Conservation (phyloP, 2,329 filamentous ascomycete species). For the Metarhizium robertsii region DNA sequence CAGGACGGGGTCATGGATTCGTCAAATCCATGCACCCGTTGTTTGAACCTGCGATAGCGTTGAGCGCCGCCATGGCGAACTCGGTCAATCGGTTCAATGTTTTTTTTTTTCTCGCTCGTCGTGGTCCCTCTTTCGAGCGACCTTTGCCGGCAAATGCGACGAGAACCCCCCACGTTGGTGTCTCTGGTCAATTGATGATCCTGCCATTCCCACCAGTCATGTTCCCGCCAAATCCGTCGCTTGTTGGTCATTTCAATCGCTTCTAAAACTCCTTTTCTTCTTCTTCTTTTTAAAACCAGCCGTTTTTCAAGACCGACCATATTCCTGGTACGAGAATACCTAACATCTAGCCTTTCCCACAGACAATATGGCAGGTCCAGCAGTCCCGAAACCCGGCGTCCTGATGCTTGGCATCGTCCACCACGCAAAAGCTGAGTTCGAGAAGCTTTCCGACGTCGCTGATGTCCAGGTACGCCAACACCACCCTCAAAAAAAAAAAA, state of each 20-base stretch:
- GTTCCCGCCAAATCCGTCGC: background rate
- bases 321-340: too few relatives aligned
- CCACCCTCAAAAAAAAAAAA: too few relatives aligned
- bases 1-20: background rate
- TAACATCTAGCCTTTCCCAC: too few relatives aligned
- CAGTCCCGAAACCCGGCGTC: conserved; percentile 6
- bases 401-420: conserved; percentile 12
- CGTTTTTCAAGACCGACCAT: too few relatives aligned
- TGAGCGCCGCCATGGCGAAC: too few relatives aligned
- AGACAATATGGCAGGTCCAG: background rate
- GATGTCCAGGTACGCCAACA: conserved; percentile 7
- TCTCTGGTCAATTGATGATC: background rate
- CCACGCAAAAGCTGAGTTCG: conserved; percentile 11
- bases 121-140: too few relatives aligned
- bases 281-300: background rate
- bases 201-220: background rate
- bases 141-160: background rate
- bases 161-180: background rate
- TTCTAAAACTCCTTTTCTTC: background rate
- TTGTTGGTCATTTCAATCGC: background rate
- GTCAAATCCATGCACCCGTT: background rate
- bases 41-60: too few relatives aligned
- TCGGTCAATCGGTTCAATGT: too few relatives aligned
- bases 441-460: conserved; percentile 9
- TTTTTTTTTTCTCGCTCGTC: too few relatives aligned